Evolutionary conservation across 2,329 filamentous ascomycete genomes (phyloP), one percentile per base, ranked within the genome.

Genomic region (Claviceps humidiphila): DNA sequence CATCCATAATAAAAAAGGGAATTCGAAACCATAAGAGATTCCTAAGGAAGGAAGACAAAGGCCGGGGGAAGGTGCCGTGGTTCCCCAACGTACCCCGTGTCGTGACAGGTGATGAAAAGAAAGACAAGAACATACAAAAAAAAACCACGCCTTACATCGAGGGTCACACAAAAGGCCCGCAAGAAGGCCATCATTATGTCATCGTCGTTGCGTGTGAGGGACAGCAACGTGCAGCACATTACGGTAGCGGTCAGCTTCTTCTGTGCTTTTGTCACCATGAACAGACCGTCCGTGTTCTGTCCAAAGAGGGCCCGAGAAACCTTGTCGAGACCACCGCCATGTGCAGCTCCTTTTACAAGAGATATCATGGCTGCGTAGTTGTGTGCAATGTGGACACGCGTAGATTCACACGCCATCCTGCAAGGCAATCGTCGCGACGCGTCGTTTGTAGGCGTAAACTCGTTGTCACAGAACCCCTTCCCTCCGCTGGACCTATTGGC

Each of bases 1-100:
- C 44, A 53, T 39, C 44, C 50, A 48, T 13, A 24, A 47, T 37
- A 43, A 45, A 47, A 14, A n/a, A 51, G 9, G 20, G 41, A 49
- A 51, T 24, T 34, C n/a, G 7, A 48, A 49, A 50, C 13, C 7
- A 17, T 13, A 24, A 30, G 20, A 45, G 17, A 41, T 24, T 41
- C 22, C 17, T 22, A 49, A 41, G 45, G 24, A 16, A 22, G 44
- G 34, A 40, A 5, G 14, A n/a, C 16, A 17, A 22, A 49, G 37
- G 4, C 13, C 14, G 34, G 37, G 14, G 26, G 17, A 20, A 14
- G 16, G n/a, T 44, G 42, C 42, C 43, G 43, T 45, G 16, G 43
- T 45, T 30, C 43, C 26, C 43, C 14, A 30, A 45, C 43, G 24
- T 30, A 14, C 24, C 43, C 16, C 43, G 43, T 16, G 22, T 45